Conservation (phyloP, 2,329 filamentous ascomycete species). For the Scorias spongiosa region DNA sequence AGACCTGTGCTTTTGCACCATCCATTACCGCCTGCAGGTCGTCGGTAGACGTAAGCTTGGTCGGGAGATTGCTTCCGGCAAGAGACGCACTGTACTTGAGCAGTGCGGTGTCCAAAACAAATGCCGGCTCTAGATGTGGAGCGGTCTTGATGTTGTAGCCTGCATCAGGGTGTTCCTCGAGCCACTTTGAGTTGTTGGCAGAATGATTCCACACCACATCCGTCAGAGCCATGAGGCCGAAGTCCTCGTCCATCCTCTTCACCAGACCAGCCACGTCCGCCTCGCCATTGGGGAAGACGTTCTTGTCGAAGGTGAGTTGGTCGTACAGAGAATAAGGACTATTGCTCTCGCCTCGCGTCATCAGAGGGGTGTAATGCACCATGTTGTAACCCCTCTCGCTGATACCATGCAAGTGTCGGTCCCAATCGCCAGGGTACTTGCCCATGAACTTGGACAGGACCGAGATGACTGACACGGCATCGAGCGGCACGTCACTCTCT, state of each 20-base stretch:
- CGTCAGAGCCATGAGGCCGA: slow-evolving; percentile 74
- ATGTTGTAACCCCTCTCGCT: slow-evolving; percentile 92
- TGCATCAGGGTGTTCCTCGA: slow-evolving; percentile 84
- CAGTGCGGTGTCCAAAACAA: slow-evolving; percentile 68
- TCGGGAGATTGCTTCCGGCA: slow-evolving; percentile 57
- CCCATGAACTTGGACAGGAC: slow-evolving; percentile 98
- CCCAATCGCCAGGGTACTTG: slow-evolving; percentile 76
- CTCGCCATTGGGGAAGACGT: slow-evolving; percentile 72
- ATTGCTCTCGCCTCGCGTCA: slow-evolving; percentile 76
- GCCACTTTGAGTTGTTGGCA: slow-evolving; percentile 86
- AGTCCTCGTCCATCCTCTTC: slow-evolving; percentile 64
- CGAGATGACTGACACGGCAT: slow-evolving; percentile 82
- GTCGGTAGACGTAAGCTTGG: slow-evolving; percentile 50
- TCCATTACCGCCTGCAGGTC: slow-evolving; percentile 75
- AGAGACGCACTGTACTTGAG: slow-evolving; percentile 47
- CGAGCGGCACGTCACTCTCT: slow-evolving; percentile 59
- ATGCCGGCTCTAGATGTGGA: slow-evolving; percentile 49
- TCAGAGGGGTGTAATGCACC: slow-evolving; percentile 94
- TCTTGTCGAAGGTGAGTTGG: slow-evolving; percentile 72
- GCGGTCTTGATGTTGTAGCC: slow-evolving; percentile 90
- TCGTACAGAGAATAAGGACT: slow-evolving; percentile 96
- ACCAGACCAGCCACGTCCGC: slow-evolving; percentile 65
- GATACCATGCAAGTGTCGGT: slow-evolving; percentile 76
- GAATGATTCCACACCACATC: slow-evolving; percentile 98
- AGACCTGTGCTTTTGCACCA: slow-evolving; percentile 63